phyloP scores from a whole-genome alignment of 2,329 filamentous ascomycete genomes.

The Tolypocladium amazonense region DNA sequence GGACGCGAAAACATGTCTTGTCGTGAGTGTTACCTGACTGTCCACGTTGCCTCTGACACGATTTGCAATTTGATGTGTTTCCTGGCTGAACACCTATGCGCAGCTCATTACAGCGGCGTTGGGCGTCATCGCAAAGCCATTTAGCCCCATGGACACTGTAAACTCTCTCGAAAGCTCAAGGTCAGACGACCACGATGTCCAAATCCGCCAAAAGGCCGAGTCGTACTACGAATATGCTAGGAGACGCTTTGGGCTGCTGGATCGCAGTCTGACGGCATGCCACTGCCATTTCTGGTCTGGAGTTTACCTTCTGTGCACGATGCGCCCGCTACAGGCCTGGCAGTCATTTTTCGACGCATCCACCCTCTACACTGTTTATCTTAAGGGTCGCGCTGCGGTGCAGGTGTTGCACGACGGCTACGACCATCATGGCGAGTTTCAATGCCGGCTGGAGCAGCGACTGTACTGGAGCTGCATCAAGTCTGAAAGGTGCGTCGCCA shows the following conservation, averaged over 20 bases:
- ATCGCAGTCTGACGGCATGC: slow-evolving; percentile 5
- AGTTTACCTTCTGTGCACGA: slow-evolving; percentile 7
- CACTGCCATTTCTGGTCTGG: slow-evolving; percentile 8
- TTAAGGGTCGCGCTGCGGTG: background rate
- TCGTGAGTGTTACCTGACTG: background rate
- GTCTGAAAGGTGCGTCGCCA: background rate
- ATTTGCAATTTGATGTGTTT: too few relatives aligned
- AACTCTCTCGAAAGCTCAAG: background rate
- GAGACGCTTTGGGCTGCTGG: slow-evolving; percentile 6
- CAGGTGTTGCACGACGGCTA: background rate
- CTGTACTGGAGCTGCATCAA: background rate
- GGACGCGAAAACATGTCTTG: slow-evolving; percentile 1
- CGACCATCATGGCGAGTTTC: background rate
- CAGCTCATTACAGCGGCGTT: background rate
- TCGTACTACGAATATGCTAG: slow-evolving; percentile 5
- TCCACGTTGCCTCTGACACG: background rate
- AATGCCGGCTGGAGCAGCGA: background rate
- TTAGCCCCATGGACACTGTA: background rate
- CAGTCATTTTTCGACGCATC: slow-evolving; percentile 5
- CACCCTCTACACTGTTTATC: background rate
- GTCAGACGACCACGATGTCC: background rate
- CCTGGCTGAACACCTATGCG: background rate
- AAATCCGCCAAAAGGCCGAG: slow-evolving; percentile 1
- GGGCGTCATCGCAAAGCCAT: background rate
- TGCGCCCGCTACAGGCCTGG: slow-evolving; percentile 7